Conservation (phyloP, 2,329 filamentous ascomycete species). For the Aspergillus tubingensis region DNA sequence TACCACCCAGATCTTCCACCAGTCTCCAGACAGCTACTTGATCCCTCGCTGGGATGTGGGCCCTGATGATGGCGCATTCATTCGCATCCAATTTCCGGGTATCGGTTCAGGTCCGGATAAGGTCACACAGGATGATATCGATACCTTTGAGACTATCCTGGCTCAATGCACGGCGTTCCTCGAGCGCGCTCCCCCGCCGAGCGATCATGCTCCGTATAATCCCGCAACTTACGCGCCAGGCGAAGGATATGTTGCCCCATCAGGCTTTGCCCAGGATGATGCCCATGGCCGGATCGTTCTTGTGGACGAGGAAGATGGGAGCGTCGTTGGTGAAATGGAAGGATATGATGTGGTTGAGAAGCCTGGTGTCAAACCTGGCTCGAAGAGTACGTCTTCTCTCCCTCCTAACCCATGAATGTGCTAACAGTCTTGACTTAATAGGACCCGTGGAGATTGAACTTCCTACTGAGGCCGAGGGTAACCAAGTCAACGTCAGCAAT, state of each 20-base stretch:
- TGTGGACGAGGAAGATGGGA: slow-evolving; percentile 93
- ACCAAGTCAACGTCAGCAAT: slow-evolving; percentile 50
- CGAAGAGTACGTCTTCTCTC: slow-evolving; percentile 68
- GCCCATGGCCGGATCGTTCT: slow-evolving; percentile 79
- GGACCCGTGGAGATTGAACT: slow-evolving; percentile 53
- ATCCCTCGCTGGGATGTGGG: slow-evolving; percentile 95
- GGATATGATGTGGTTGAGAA: slow-evolving; percentile 80
- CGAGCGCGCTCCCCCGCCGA: slow-evolving; percentile 71
- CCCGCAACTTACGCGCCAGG: slow-evolving; percentile 78
- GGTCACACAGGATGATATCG: slow-evolving; percentile 84
- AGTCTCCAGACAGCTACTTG: slow-evolving; percentile 87
- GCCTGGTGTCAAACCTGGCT: slow-evolving; percentile 74
- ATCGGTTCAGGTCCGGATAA: slow-evolving; percentile 64
- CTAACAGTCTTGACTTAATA: slow-evolving; percentile 26
- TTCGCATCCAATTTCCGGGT: slow-evolving; percentile 83
- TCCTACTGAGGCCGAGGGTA: slow-evolving; percentile 49
- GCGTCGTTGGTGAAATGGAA: slow-evolving; percentile 88
- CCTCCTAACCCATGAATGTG: neutral
- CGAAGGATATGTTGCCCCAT: slow-evolving; percentile 66
- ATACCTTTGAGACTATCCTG: slow-evolving; percentile 96
- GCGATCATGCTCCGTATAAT: slow-evolving; percentile 63
- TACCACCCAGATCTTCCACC: slow-evolving; percentile 95
- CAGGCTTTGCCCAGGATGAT: slow-evolving; percentile 31
- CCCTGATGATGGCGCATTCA: slow-evolving; percentile 85
- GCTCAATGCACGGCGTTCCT: slow-evolving; percentile 97